These are phyloP conservation scores for Ophiocordyceps robertsii DNA, from an alignment of 2,329 filamentous ascomycete genomes.

Conservation along the genomic window DNA sequence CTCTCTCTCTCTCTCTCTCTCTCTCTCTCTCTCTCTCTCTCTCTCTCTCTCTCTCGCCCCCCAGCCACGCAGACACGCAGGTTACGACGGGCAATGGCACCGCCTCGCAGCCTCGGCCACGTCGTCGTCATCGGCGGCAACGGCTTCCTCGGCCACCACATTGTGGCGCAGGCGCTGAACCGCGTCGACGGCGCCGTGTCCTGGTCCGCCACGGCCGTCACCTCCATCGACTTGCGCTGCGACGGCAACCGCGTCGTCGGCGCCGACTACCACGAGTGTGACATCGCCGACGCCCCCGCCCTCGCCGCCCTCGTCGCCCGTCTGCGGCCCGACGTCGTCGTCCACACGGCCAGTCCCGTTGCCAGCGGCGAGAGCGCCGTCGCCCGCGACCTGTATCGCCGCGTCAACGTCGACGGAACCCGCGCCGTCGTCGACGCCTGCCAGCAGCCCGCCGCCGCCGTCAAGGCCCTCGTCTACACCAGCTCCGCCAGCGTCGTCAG, in stretches of 20 bases:
- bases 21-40: too few species aligned
- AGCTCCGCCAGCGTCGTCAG: constrained; percentile 78
- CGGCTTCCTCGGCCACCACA: constrained; percentile 73
- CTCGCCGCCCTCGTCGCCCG: constrained; percentile 51
- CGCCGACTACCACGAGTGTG: constrained; percentile 56
- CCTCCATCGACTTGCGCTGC: constrained; percentile 61
- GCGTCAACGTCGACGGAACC: constrained; percentile 84
- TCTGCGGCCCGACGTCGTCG: constrained; percentile 65
- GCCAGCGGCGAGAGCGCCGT: constrained; percentile 38
- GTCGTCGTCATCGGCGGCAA: constrained; percentile 74
- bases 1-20: too few species aligned
- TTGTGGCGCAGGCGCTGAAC: constrained; percentile 55
- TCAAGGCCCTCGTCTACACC: constrained; percentile 80
- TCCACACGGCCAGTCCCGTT: constrained; percentile 75
- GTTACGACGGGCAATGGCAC: too few species aligned
- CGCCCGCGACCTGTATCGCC: constrained; percentile 52
- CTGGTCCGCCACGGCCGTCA: constrained; percentile 38
- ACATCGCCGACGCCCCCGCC: constrained; percentile 55
- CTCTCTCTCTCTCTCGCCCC: too few species aligned
- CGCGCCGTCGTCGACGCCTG: constrained; percentile 63
- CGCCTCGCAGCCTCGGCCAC: too few species aligned
- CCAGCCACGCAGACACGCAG: too few species aligned
- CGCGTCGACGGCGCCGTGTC: constrained; percentile 16
- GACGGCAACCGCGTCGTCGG: constrained; percentile 50
- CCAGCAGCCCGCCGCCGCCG: constrained; percentile 40